These are phyloP conservation scores for Pouteria glomerata DNA, from an alignment of 148 eudicot species.

Conservation along the genomic window DNA sequence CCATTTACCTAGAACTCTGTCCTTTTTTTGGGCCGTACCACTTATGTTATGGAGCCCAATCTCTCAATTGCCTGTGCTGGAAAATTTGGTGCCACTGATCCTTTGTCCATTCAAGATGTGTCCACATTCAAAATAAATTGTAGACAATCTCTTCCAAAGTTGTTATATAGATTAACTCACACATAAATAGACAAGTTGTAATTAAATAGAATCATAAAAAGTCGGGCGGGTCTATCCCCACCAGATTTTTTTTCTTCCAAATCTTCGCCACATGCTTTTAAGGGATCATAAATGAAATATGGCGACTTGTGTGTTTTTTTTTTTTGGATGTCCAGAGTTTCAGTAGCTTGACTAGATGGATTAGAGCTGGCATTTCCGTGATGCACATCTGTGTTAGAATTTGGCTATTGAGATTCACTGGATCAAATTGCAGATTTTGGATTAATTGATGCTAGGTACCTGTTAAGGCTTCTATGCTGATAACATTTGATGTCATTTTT, in stretches of 20 bases:
- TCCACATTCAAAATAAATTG: neutral
- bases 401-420: neutral
- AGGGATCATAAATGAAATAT: neutral
- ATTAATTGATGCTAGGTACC: neutral
- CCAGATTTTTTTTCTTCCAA: neutral
- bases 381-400: neutral
- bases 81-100: neutral
- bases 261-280: neutral
- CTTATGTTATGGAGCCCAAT: no score
- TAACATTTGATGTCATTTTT: neutral
- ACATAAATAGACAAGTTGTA: no score
- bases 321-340: no score
- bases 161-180: no score
- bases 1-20: no score
- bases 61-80: neutral
- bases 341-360: neutral
- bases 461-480: conserved; percentile 12
- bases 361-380: neutral
- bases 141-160: no score
- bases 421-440: neutral
- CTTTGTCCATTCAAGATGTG: neutral
- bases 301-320: no score
- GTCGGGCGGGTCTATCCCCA: neutral
- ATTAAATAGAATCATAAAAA: neutral
- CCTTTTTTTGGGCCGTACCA: no score